Conservation (phyloP, 495 filamentous ascomycete species). For the Xylaria flabelliformis region DNA sequence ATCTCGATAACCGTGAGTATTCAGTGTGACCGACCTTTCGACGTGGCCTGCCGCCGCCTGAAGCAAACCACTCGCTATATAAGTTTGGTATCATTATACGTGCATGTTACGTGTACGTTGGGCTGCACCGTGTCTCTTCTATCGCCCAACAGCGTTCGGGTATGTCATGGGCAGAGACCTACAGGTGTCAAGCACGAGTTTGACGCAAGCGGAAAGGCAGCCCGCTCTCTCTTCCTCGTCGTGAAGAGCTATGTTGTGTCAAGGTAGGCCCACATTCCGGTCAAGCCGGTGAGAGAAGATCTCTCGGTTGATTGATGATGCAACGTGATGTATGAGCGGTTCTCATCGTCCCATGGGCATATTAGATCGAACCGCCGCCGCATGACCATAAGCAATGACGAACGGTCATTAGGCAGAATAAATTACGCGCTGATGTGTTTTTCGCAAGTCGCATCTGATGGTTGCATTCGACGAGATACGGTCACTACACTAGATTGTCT, state of each 20-base stretch:
- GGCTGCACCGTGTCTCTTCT: neutral
- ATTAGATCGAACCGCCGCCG: slow-evolving; percentile 9
- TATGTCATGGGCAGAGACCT: slow-evolving; percentile 5
- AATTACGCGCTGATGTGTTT: neutral
- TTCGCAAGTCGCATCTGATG: neutral
- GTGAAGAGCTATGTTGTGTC: neutral
- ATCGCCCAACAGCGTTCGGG: slow-evolving; percentile 13
- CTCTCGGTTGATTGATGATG: slow-evolving; percentile 12
- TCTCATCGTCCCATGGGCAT: slow-evolving; percentile 15
- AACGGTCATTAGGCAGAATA: neutral
- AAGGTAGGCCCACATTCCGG: slow-evolving; percentile 10
- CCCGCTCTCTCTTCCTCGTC: neutral
- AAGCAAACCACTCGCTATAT: neutral
- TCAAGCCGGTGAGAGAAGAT: slow-evolving; percentile 19
- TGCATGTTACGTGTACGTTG: neutral
- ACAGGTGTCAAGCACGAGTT: slow-evolving; percentile 26
- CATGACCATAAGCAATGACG: neutral
- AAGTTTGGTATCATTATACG: neutral
- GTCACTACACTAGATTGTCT: neutral
- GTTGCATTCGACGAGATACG: neutral
- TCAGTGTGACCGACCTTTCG: slow-evolving; percentile 8
- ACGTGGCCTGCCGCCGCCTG: slow-evolving; percentile 25
- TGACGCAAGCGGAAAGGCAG: slow-evolving; percentile 19
- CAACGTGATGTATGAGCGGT: neutral
- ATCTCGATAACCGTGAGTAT: slow-evolving; percentile 22